Evolutionary conservation across 148 eudicot species (phyloP), one percentile per base, ranked within the genome.

Genomic region (Rhododendron griersonianum): DNA sequence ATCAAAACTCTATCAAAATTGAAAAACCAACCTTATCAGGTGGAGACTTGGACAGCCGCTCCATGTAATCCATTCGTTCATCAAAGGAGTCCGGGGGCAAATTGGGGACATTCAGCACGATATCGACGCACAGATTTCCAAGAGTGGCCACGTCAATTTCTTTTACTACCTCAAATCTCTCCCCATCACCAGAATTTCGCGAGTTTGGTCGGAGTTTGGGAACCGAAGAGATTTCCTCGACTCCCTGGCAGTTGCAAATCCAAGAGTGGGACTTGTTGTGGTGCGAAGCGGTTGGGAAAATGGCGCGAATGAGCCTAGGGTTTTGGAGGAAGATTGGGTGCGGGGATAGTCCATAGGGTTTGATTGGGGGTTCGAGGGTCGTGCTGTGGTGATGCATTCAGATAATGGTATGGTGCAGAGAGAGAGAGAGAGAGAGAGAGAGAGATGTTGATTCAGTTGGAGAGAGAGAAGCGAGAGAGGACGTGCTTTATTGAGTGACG

Each of bases 61-160:
- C 95, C 99, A 94, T 95, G 48, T 92, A 95, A 89, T 89, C 91
- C 86, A 93, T 91, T 7, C 98, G 89, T 77, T 91, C 92, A 3
- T 86, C 84, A 13, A 88, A 23, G 44, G 91, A 59, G 23, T 86
- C 84, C 23, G 99, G 98, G 23, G 99, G 99, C 87, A 97, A 92
- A 59, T 91, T 69, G 13, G 95, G 95, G 18, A 97, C 98, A 89
- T 87, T 92, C 47, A 97, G 96, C 15, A 97, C 99, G 87, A 97
- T 93, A 85, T 97, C 99, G 79, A 97, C 94, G 78, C 99, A 97
- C 14, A 97, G 92, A 85, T 97, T 95, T 21, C 99, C 99, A 19
- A 97, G 91, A 44, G 98, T 95, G n/a, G 96, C 95, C 51, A 97
- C 90, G 87, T 97, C 99, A 80, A 90, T 86, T 28, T 93, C 92